phyloP scores from a whole-genome alignment of 2,329 filamentous ascomycete species.

The Dactylellina haptotyla region DNA sequence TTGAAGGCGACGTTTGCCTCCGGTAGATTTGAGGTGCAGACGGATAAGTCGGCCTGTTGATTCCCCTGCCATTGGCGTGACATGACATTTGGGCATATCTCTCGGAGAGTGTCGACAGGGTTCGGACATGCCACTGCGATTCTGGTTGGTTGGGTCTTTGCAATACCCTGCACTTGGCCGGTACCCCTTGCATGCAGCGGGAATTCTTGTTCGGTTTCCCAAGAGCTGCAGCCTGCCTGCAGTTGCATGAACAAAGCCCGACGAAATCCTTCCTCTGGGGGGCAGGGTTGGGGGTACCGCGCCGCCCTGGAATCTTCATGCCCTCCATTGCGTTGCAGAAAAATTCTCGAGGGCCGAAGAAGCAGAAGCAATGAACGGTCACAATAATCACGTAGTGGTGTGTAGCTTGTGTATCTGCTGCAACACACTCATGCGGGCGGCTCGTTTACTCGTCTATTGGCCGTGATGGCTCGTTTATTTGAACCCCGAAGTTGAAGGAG shows the following conservation, averaged over 20 bases:
- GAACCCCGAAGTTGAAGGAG: slow-evolving; percentile 21
- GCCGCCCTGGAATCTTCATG: slow-evolving; percentile 21
- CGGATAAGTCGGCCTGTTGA: slow-evolving; percentile 27
- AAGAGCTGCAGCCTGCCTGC: slow-evolving; percentile 35
- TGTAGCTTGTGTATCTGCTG: slow-evolving; percentile 29
- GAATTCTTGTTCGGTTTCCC: slow-evolving; percentile 42
- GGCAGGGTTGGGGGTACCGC: slow-evolving; percentile 20
- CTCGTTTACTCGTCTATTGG: slow-evolving; percentile 16
- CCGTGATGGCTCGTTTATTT: slow-evolving; percentile 28
- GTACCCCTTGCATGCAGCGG: slow-evolving; percentile 46
- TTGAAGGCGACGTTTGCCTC: slow-evolving; percentile 14
- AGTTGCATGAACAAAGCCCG: slow-evolving; percentile 13
- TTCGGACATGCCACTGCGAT: slow-evolving; percentile 11
- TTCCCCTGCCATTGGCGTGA: slow-evolving; percentile 26
- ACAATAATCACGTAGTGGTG: background rate
- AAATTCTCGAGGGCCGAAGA: slow-evolving; percentile 7
- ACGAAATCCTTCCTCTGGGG: slow-evolving; percentile 14
- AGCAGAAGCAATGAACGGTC: background rate
- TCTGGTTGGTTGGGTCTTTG: slow-evolving; percentile 37
- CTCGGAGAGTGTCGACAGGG: slow-evolving; percentile 22
- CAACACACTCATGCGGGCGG: slow-evolving; percentile 8
- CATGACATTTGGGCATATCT: slow-evolving; percentile 38
- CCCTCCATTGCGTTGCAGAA: slow-evolving; percentile 5
- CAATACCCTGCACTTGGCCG: slow-evolving; percentile 35
- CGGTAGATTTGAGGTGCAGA: slow-evolving; percentile 14